Conservation (phyloP, 2,329 filamentous ascomycete genomes). For the Aspergillus eucalypticola region DNA sequence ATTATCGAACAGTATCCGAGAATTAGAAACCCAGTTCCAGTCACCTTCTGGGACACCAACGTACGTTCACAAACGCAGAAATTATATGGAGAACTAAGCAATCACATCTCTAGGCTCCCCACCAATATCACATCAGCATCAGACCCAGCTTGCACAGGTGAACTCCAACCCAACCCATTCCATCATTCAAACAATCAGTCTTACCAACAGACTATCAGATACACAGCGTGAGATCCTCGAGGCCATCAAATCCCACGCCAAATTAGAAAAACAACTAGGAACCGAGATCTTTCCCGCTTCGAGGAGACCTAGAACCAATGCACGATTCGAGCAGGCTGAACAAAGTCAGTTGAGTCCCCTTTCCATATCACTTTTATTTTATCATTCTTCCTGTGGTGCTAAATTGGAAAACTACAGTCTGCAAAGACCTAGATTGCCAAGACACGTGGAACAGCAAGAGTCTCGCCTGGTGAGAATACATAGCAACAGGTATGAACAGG, state of each 20-base stretch:
- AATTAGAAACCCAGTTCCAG: conserved; percentile 22
- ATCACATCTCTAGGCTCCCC: background rate
- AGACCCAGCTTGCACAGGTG: conserved; percentile 5
- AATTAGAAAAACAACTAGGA: conserved; percentile 24
- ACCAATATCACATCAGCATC: background rate
- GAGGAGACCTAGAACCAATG: conserved; percentile 27
- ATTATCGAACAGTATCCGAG: background rate
- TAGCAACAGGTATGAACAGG: background rate
- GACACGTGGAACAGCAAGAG: background rate
- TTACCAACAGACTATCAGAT: background rate
- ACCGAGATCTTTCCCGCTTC: conserved; percentile 27
- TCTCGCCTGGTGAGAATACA: conserved; percentile 18
- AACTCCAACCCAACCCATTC: background rate
- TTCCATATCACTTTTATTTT: background rate
- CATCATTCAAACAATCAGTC: no score
- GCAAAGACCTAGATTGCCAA: conserved; percentile 23
- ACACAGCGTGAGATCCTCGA: conserved; percentile 18
- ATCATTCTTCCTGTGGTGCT: background rate
- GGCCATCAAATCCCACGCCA: conserved; percentile 24
- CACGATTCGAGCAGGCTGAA: conserved; percentile 31
- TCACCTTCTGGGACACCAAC: background rate
- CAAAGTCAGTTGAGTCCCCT: conserved; percentile 24
- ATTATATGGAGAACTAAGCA: background rate
- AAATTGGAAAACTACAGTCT: conserved; percentile 17
- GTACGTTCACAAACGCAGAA: background rate